Conservation (phyloP, 768 basidiomycete species). For the Tulasnella sp. region DNA sequence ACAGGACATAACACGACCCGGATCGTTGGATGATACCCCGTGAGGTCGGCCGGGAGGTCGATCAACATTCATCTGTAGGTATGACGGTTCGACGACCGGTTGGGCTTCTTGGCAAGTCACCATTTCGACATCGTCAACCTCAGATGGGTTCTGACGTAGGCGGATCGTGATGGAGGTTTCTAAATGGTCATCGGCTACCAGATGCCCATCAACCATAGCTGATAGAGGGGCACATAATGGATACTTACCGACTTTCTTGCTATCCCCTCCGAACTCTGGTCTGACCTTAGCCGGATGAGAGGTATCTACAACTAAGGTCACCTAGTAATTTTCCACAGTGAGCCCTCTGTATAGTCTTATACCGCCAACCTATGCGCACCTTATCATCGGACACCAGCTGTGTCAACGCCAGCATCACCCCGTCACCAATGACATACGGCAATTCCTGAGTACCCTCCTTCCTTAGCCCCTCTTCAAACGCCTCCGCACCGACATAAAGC, state of each 20-base stretch:
- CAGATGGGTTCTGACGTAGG: conserved; percentile 32
- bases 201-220: too few species aligned
- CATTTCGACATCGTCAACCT: conserved; percentile 18
- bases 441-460: conserved; percentile 25
- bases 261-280: conserved; percentile 61
- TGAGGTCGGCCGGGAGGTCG: conserved; percentile 16
- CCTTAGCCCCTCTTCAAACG: conserved; percentile 37
- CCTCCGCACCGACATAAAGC: conserved; percentile 56
- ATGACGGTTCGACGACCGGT: not conserved
- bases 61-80: conserved; percentile 13
- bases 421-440: conserved; percentile 37
- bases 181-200: conserved; percentile 75
- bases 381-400: conserved; percentile 74
- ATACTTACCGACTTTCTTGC: conserved; percentile 68
- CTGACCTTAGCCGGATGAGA: conserved; percentile 45
- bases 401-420: conserved; percentile 63
- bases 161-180: conserved; percentile 43
- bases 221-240: too few species aligned
- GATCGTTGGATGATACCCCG: conserved; percentile 35
- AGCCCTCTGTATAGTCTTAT: not conserved
- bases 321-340: too few species aligned
- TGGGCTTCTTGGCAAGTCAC: conserved; percentile 15
- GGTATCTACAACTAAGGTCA: conserved; percentile 61
- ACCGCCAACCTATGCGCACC: conserved; percentile 29
- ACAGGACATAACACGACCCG: conserved; percentile 38